A percentile compares a stretch with the other conserved stretches of the same genome.
Conservation (phyloP, 805 yeast species). For the Zygosaccharomyces gambellarensis region DNA sequence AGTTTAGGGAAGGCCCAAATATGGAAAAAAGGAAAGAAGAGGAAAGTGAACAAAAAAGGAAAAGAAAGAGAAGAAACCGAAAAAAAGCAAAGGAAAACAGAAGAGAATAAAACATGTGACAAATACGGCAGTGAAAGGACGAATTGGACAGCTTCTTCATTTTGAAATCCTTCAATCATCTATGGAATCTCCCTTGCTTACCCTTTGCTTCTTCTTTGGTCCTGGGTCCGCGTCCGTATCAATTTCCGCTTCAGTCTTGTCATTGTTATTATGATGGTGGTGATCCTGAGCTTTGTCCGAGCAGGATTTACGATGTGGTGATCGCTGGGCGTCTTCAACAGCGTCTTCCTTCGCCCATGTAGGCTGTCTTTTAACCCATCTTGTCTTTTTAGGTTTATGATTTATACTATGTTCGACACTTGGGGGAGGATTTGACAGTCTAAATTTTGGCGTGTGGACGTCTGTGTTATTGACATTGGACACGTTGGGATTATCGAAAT, state of each 20-base stretch:
- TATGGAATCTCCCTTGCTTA: neutral
- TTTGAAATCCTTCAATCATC: neutral
- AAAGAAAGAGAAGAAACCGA: neutral
- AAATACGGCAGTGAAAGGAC: neutral
- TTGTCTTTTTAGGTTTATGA: slow-evolving; percentile 10
- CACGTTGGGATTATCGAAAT: slow-evolving; percentile 11
- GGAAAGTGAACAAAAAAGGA: neutral
- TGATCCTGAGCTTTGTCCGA: neutral
- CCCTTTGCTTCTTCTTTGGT: slow-evolving; percentile 3
- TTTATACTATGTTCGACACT: slow-evolving; percentile 16
- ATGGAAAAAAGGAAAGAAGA: neutral
- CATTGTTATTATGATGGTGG: neutral
- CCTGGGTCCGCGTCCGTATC: neutral
- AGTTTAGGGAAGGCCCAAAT: neutral
- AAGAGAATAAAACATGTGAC: neutral
- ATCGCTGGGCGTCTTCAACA: neutral
- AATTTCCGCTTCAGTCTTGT: neutral
- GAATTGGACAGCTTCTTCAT: too few relatives aligned
- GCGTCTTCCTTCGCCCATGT: slow-evolving; percentile 4
- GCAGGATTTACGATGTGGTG: neutral
- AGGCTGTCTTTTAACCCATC: slow-evolving; percentile 10
- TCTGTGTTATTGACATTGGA: slow-evolving; percentile 2
- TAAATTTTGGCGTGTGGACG: slow-evolving; percentile 15
- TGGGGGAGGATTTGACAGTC: slow-evolving; percentile 21
- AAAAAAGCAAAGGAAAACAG: neutral